phyloP scores from a whole-genome alignment of 2,329 filamentous ascomycete genomes.

The Rhinocladiella similis region DNA sequence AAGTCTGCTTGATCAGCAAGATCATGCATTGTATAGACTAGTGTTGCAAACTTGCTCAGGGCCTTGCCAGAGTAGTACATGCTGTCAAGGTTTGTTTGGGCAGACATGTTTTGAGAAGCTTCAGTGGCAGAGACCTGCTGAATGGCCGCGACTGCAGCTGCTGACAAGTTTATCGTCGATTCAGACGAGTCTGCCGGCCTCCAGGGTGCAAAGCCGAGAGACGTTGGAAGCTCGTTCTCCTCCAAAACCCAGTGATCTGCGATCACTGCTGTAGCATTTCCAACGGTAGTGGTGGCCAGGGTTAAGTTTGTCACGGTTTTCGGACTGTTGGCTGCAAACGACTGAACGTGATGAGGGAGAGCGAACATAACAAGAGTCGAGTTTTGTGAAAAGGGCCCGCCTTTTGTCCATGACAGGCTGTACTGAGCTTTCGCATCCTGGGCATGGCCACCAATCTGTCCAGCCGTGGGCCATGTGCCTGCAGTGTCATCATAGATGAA shows the following conservation, averaged over 20 bases:
- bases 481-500: slow-evolving; percentile 71
- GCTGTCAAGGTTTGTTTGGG: slow-evolving; percentile 73
- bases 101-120: slow-evolving; percentile 71
- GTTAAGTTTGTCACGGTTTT: slow-evolving; percentile 55
- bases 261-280: slow-evolving; percentile 69
- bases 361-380: slow-evolving; percentile 75
- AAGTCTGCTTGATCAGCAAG: slow-evolving; percentile 60
- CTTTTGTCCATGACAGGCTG: slow-evolving; percentile 70
- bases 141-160: slow-evolving; percentile 60
- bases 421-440: slow-evolving; percentile 67
- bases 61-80: slow-evolving; percentile 94
- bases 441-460: slow-evolving; percentile 64
- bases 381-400: slow-evolving; percentile 59
- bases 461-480: slow-evolving; percentile 70
- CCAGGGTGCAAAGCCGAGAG: slow-evolving; percentile 81
- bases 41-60: slow-evolving; percentile 71
- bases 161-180: slow-evolving; percentile 38
- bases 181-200: slow-evolving; percentile 48
- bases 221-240: slow-evolving; percentile 69
- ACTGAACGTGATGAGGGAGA: slow-evolving; percentile 79
- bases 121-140: slow-evolving; percentile 67
- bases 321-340: slow-evolving; percentile 63
- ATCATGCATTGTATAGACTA: slow-evolving; percentile 66
- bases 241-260: slow-evolving; percentile 75
- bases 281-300: slow-evolving; percentile 83